Conservation (phyloP, 2,329 filamentous ascomycete species). For the Penicillium sp. region DNA sequence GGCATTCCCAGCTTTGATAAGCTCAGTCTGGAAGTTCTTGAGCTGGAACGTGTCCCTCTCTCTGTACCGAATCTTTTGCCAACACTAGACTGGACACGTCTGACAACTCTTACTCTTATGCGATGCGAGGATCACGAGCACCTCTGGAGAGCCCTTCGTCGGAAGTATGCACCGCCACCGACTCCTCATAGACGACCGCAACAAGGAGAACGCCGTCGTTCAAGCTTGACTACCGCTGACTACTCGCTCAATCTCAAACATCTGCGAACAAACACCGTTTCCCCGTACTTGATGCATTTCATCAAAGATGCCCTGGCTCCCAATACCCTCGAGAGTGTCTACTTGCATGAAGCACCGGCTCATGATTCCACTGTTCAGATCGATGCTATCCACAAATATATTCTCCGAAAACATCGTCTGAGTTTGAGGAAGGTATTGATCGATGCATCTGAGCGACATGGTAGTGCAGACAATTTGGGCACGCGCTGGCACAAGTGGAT, state of each 20-base stretch:
- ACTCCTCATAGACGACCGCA: constrained; percentile 11
- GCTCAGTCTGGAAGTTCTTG: constrained; percentile 66
- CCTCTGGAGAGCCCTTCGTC: constrained; percentile 69
- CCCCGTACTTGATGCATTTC: constrained; percentile 66
- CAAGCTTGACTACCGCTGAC: constrained; percentile 35
- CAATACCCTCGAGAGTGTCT: constrained; percentile 74
- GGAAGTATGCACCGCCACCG: constrained; percentile 54
- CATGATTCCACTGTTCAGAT: constrained; percentile 61
- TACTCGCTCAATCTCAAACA: constrained; percentile 67
- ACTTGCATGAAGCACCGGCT: constrained; percentile 65
- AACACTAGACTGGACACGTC: constrained; percentile 69
- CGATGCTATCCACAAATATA: constrained; percentile 67
- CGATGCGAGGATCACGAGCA: constrained; percentile 69
- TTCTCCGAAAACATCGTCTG: constrained; percentile 65
- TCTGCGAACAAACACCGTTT: constrained; percentile 71
- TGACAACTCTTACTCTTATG: constrained; percentile 71
- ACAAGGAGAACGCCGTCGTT: constrained; percentile 6
- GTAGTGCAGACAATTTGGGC: constrained; percentile 38
- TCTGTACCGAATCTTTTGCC: constrained; percentile 67
- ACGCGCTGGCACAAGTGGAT: constrained; percentile 67
- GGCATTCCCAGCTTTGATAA: too few relatives aligned
- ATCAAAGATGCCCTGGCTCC: constrained; percentile 74
- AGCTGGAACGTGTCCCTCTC: constrained; percentile 72
- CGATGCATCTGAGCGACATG: constrained; percentile 61
- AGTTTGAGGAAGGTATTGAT: constrained; percentile 72